A percentile compares a stretch with the other conserved stretches of the same genome.
Evolutionary conservation across 23 red algal genomes (phyloP).

Genomic region (Agarophyton chilense): DNA sequence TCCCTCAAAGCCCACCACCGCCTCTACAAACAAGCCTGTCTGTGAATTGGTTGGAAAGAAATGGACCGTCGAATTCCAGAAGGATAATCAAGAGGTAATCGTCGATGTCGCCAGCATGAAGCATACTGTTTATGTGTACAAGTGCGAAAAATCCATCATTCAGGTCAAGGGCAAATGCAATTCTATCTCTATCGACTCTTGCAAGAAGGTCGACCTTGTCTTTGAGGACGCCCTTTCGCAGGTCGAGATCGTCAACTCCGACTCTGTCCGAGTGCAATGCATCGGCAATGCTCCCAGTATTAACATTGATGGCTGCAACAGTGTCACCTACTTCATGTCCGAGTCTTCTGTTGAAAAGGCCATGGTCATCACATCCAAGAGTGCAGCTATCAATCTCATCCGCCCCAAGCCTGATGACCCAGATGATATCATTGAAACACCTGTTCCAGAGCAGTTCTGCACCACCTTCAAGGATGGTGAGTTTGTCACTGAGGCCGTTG

Average conservation of each 20-base stretch:
- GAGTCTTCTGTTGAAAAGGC: constrained; percentile 73
- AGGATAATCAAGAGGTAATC: constrained; percentile 47
- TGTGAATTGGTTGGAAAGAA: constrained; percentile 78
- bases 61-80: constrained; percentile 83
- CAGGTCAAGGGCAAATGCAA: constrained; percentile 88
- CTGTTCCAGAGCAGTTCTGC: constrained; percentile 93
- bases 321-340: constrained; percentile 81
- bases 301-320: constrained; percentile 78
- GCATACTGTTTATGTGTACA: constrained; percentile 96
- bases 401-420: constrained; percentile 73
- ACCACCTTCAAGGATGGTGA: constrained; percentile 80
- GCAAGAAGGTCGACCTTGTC: constrained; percentile 85
- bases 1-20: constrained; percentile 26
- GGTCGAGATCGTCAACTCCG: constrained; percentile 84
- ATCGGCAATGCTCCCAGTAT: constrained; percentile 78
- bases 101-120: constrained; percentile 82
- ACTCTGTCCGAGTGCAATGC: constrained; percentile 79
- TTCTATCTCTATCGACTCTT: constrained; percentile 87
- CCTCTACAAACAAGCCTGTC: constrained; percentile 29
- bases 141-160: constrained; percentile 80
- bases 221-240: constrained; percentile 87
- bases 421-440: constrained; percentile 87
- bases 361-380: constrained; percentile 91
- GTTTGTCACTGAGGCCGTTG: constrained; percentile 86
- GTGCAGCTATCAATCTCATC: constrained; percentile 87